Evolutionary conservation across 768 basidiomycete genomes (phyloP).

Genomic region (Clavulina sp.): DNA sequence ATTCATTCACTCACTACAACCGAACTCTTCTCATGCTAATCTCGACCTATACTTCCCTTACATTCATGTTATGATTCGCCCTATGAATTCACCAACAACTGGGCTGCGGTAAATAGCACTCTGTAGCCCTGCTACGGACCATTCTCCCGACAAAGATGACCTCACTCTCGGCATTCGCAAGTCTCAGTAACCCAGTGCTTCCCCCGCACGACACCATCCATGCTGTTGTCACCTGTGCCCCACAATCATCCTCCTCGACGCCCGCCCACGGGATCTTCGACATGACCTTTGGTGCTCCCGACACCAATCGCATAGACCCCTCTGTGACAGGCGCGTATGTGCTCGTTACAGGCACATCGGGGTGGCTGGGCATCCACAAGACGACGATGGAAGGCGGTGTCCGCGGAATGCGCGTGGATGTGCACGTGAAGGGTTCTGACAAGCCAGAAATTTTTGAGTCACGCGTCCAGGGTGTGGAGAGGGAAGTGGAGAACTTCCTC

Average conservation of each 20-base stretch:
- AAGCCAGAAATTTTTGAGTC: conserved; percentile 15
- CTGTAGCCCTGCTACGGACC: conserved; percentile 41
- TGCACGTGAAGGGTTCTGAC: conserved; percentile 31
- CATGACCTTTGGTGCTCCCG: conserved; percentile 45
- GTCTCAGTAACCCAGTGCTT: conserved; percentile 53
- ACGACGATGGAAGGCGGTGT: conserved; percentile 20
- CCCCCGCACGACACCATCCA: conserved; percentile 68
- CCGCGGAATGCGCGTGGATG: conserved; percentile 22
- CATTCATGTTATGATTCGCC: too few species aligned
- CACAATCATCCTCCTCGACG: too few species aligned
- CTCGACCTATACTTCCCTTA: too few species aligned
- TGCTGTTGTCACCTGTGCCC: conserved; percentile 27
- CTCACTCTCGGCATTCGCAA: conserved; percentile 43
- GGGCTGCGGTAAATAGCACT: conserved; percentile 52
- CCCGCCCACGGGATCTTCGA: conserved; percentile 44
- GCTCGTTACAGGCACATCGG: conserved; percentile 44
- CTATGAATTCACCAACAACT: too few species aligned
- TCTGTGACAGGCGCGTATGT: too few species aligned
- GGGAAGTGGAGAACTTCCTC: conserved; percentile 43
- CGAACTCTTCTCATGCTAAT: too few species aligned
- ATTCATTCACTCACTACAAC: conserved; percentile 9
- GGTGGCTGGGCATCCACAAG: conserved; percentile 30
- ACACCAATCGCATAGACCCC: conserved; percentile 21
- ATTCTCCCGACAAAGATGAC: conserved; percentile 37
- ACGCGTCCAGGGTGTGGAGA: conserved; percentile 28